Conservation (phyloP, 306 rosid species). For the Canavalia gladiata region DNA sequence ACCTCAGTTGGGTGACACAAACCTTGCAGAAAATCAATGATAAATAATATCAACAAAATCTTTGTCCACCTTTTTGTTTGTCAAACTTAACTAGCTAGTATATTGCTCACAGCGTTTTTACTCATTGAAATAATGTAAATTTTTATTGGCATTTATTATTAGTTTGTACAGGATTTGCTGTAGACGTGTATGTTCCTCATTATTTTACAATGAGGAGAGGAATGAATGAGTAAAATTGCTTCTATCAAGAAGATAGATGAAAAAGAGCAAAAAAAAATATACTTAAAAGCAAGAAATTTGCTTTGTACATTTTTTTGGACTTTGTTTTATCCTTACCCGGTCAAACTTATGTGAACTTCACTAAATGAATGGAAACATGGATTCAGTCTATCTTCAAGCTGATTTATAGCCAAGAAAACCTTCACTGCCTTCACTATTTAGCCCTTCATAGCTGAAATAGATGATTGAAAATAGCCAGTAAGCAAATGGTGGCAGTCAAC, state of each 20-base stretch:
- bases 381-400: conserved; percentile 45
- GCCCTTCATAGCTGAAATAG: conserved; percentile 59
- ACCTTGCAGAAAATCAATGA: not conserved
- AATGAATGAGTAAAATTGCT: not conserved
- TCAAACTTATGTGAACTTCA: conserved; percentile 30
- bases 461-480: conserved; percentile 40
- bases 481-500: conserved; percentile 42
- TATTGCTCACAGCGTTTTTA: not conserved
- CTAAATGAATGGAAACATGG: conserved; percentile 27
- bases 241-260: conserved; percentile 20
- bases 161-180: not conserved
- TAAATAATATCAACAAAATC: not conserved
- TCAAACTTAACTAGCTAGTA: not conserved
- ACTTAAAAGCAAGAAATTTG: not conserved
- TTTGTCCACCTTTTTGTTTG: not conserved
- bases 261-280: not conserved
- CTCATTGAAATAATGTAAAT: conserved; percentile 2
- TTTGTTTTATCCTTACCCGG: conserved; percentile 29
- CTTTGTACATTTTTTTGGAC: conserved; percentile 13
- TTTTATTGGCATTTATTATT: conserved; percentile 17
- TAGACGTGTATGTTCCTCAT: not conserved
- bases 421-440: conserved; percentile 42
- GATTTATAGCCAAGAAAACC: conserved; percentile 53
- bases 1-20: not conserved
- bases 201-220: conserved; percentile 15